These are phyloP conservation scores for Seiridium unicorne DNA, from an alignment of 2,329 filamentous ascomycete species.

Conservation along the genomic window DNA sequence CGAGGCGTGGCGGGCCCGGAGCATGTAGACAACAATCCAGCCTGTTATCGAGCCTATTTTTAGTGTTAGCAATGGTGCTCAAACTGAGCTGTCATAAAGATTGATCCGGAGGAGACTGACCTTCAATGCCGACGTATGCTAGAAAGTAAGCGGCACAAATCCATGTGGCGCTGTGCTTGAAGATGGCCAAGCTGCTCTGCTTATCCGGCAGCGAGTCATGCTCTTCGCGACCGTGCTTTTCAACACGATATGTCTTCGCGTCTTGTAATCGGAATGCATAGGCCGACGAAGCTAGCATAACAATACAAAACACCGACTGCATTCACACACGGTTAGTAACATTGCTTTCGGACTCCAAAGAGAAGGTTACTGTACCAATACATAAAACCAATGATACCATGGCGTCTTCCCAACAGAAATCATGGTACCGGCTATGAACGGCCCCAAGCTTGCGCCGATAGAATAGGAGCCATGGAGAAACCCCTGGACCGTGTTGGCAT, in stretches of 20 bases:
- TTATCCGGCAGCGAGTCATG: neutral
- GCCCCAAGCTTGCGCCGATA: constrained; percentile 34
- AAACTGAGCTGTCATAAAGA: neutral
- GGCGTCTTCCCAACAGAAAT: constrained; percentile 21
- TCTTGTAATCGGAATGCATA: constrained; percentile 36
- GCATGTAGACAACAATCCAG: constrained; percentile 46
- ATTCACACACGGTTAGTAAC: neutral
- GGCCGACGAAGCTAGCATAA: constrained; percentile 25
- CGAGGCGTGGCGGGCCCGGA: constrained; percentile 33
- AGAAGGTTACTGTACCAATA: constrained; percentile 28
- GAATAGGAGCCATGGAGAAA: constrained; percentile 39
- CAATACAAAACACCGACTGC: constrained; percentile 13
- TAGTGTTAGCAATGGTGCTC: neutral
- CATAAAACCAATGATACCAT: constrained; percentile 38
- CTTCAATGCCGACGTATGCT: constrained; percentile 42
- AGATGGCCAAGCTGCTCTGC: constrained; percentile 18
- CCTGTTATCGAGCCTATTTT: constrained; percentile 36
- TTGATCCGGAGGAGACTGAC: neutral
- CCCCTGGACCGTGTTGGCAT: constrained; percentile 25
- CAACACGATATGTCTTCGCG: constrained; percentile 26
- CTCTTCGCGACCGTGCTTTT: constrained; percentile 11
- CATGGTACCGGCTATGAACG: constrained; percentile 29
- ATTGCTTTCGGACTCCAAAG: neutral
- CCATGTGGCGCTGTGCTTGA: constrained; percentile 35
- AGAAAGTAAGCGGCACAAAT: constrained; percentile 41